phyloP scores from a whole-genome alignment of 768 basidiomycete species.

The Kwoniella pini region DNA sequence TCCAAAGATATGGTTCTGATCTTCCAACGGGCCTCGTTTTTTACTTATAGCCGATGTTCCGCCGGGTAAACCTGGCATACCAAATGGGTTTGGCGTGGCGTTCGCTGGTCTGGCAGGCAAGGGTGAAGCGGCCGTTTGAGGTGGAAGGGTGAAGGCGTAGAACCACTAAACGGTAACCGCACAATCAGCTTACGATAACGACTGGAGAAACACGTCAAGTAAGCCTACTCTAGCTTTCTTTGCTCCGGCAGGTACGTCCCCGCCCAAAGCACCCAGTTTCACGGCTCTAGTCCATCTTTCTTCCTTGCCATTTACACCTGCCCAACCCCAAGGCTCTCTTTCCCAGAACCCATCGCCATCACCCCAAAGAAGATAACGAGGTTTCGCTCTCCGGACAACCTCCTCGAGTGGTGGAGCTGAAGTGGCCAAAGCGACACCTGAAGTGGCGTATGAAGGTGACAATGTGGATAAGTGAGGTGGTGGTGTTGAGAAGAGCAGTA shows the following conservation, averaged over 20 bases:
- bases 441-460: constrained; percentile 57
- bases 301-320: constrained; percentile 57
- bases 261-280: constrained; percentile 84
- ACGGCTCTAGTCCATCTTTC: constrained; percentile 70
- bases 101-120: constrained; percentile 37
- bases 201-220: constrained; percentile 18
- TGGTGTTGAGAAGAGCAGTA: constrained; percentile 73
- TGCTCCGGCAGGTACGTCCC: constrained; percentile 58
- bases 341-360: constrained; percentile 87
- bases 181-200: not conserved
- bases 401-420: constrained; percentile 56
- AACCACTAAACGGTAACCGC: constrained; percentile 69
- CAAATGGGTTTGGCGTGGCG: constrained; percentile 47
- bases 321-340: constrained; percentile 85
- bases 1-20: constrained; percentile 37
- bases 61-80: constrained; percentile 23
- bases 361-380: constrained; percentile 82
- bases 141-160: constrained; percentile 87
- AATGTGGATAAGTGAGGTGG: constrained; percentile 61
- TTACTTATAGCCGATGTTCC: constrained; percentile 18
- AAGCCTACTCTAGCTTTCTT: constrained; percentile 83
- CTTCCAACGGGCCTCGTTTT: constrained; percentile 53
- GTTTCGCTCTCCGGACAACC: constrained; percentile 60
- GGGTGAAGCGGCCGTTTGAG: constrained; percentile 56
- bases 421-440: constrained; percentile 64